phyloP scores from a whole-genome alignment of 148 eudicot species.

The Spergularia marina region DNA sequence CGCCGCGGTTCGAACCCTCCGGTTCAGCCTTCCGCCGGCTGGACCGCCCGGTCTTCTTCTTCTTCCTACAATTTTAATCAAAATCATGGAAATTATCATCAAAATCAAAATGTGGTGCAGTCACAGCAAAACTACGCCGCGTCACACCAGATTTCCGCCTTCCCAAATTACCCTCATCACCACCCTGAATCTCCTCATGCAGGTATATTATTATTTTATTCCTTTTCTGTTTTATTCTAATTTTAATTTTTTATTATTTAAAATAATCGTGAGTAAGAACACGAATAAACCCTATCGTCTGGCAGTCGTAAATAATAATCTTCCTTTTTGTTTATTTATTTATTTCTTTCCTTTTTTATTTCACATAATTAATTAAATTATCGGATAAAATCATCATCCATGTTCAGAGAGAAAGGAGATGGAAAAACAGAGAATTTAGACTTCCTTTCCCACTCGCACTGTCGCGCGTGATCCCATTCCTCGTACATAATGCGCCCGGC shows the following conservation, averaged over 20 bases:
- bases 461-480: conserved; percentile 28
- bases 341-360: neutral
- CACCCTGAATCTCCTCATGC: conserved; percentile 38
- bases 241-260: neutral
- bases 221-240: neutral
- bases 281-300: neutral
- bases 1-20: conserved; percentile 29
- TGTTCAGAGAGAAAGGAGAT: conserved; percentile 2
- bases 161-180: conserved; percentile 34
- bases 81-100: neutral
- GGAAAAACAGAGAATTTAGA: conserved; percentile 13
- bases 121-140: conserved; percentile 13
- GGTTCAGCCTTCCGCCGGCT: conserved; percentile 20
- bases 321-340: neutral
- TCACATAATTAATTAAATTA: neutral
- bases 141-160: conserved; percentile 17
- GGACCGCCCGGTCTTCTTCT: conserved; percentile 3
- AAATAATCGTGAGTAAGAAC: neutral
- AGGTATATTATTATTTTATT: conserved; percentile 29
- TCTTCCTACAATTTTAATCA: neutral
- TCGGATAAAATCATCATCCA: neutral
- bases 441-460: conserved; percentile 5
- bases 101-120: conserved; percentile 5
- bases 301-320: neutral
- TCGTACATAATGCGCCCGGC: conserved; percentile 14